These are phyloP conservation scores for Mycena filopes DNA, from an alignment of 768 basidiomycete species.

Conservation along the genomic window DNA sequence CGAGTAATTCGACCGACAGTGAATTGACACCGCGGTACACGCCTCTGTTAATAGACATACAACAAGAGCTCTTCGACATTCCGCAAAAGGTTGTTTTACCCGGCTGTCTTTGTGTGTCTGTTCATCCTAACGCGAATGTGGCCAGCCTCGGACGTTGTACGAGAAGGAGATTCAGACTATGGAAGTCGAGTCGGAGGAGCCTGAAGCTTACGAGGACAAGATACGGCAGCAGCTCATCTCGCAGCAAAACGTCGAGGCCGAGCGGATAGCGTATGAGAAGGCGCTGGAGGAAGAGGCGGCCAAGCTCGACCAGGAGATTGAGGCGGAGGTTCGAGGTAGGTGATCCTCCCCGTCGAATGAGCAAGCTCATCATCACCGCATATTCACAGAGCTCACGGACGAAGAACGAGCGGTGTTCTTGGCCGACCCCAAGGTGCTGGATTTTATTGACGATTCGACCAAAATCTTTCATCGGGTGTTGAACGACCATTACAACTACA, in stretches of 20 bases:
- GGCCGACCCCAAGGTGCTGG: constrained; percentile 89
- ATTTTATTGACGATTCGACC: constrained; percentile 94
- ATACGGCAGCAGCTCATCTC: constrained; percentile 74
- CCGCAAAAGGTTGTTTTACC: constrained; percentile 82
- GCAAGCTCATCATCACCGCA: neutral
- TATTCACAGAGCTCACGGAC: constrained; percentile 79
- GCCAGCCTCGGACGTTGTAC: constrained; percentile 72
- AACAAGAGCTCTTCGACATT: constrained; percentile 90
- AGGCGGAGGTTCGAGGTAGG: constrained; percentile 84
- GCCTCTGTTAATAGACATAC: constrained; percentile 87
- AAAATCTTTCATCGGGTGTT: constrained; percentile 96
- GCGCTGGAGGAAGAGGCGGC: constrained; percentile 87
- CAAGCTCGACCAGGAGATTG: constrained; percentile 86
- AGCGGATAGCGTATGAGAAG: constrained; percentile 74
- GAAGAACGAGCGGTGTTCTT: constrained; percentile 87
- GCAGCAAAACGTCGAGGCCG: constrained; percentile 78
- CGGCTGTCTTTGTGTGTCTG: neutral
- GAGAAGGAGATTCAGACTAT: constrained; percentile 89
- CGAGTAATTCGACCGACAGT: constrained; percentile 46
- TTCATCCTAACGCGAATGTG: constrained; percentile 59
- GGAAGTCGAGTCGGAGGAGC: constrained; percentile 65
- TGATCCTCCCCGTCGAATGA: neutral
- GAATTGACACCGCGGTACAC: constrained; percentile 71
- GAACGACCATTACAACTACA: constrained; percentile 96
- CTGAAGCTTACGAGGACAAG: constrained; percentile 71